Percentiles rank a stretch among this genome's conserved stretches.
Conservation (phyloP, 257 asterid species). For the Solanum medicagineum region DNA sequence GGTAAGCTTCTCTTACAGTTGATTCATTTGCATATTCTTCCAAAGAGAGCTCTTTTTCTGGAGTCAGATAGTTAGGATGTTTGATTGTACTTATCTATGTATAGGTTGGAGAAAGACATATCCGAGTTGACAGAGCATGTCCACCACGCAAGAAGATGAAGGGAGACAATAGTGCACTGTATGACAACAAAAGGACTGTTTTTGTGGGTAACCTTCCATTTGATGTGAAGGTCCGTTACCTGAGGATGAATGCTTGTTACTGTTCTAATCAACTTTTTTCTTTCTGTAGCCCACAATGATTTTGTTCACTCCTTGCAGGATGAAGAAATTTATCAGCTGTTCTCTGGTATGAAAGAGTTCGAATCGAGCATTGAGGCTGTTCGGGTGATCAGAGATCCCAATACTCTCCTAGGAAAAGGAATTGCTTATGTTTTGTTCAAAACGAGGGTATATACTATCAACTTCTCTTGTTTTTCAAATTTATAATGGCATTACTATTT, state of each 20-base stretch:
- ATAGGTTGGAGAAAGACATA: conserved; percentile 86
- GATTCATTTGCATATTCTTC: background rate
- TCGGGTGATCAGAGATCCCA: conserved; percentile 86
- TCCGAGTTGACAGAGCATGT: conserved; percentile 95
- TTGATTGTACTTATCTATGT: conserved; percentile 6
- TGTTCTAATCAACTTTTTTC: background rate
- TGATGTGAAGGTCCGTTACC: conserved; percentile 64
- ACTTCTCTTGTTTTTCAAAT: background rate
- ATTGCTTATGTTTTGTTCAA: conserved; percentile 84
- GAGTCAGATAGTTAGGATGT: background rate
- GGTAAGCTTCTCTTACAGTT: conserved; percentile 27
- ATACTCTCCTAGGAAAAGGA: conserved; percentile 90
- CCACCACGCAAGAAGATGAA: conserved; percentile 95
- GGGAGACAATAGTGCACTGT: conserved; percentile 52
- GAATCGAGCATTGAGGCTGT: conserved; percentile 73
- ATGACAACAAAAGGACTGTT: conserved; percentile 72
- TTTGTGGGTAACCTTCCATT: conserved; percentile 94
- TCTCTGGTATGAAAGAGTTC: conserved; percentile 50
- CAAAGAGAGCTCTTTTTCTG: background rate
- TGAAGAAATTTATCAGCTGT: conserved; percentile 80
- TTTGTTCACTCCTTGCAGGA: conserved; percentile 31
- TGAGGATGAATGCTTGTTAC: background rate
- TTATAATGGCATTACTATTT: background rate
- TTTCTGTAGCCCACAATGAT: background rate
- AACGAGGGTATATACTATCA: conserved; percentile 54